Conservation (phyloP, 352 stramenopile genomes). For the Vaucheria bursata region DNA sequence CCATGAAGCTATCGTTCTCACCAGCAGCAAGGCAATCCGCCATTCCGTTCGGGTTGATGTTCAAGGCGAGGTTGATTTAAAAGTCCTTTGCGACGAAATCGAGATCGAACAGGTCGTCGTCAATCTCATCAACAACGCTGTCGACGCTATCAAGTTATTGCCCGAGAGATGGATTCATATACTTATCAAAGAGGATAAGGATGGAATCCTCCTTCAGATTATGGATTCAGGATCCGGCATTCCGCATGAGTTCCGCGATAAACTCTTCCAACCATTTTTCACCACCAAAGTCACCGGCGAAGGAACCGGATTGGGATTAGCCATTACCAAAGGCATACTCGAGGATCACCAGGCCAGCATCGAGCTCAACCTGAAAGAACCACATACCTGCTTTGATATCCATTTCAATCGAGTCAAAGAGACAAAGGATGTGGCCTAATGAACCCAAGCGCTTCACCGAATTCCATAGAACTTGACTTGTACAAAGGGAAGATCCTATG, state of each 20-base stretch:
- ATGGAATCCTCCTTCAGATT: background rate
- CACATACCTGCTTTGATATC: too few species aligned
- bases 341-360: too few species aligned
- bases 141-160: background rate
- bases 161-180: background rate
- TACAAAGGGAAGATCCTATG: too few species aligned
- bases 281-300: background rate
- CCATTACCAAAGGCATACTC: too few species aligned
- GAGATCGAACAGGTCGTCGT: background rate
- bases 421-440: too few species aligned
- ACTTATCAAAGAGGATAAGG: background rate
- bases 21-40: background rate
- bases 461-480: too few species aligned
- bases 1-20: background rate
- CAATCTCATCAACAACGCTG: background rate
- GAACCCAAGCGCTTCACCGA: too few species aligned
- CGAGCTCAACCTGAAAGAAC: too few species aligned
- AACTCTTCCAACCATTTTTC: background rate
- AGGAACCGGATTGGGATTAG: background rate
- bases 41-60: background rate
- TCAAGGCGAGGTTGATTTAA: too few species aligned
- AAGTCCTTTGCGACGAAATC: too few species aligned
- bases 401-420: too few species aligned
- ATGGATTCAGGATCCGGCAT: background rate
- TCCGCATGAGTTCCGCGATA: background rate